Conservation (phyloP, 352 stramenopile species). For the Poterioochromonas sp. region DNA sequence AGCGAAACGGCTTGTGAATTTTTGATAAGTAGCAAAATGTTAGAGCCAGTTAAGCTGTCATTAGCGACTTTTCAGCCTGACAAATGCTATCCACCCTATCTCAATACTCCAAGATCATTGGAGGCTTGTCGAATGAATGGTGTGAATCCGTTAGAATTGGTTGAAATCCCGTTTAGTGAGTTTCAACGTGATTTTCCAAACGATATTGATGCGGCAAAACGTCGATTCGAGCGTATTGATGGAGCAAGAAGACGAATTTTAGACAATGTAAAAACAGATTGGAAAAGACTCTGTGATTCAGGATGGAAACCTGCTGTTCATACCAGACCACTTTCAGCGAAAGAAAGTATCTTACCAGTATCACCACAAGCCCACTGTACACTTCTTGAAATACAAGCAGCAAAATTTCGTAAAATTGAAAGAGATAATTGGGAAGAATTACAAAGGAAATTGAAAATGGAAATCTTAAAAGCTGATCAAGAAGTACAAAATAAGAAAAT, state of each 20-base stretch:
- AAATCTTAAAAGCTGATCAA: constrained; percentile 20
- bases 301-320: not conserved
- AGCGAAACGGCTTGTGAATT: too few species aligned
- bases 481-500: constrained; percentile 22
- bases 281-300: not conserved
- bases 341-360: constrained; percentile 24
- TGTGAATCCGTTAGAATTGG: constrained; percentile 26
- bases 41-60: not conserved
- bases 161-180: constrained; percentile 7
- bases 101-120: constrained; percentile 33
- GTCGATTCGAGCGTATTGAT: constrained; percentile 25
- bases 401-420: constrained; percentile 35
- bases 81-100: constrained; percentile 26
- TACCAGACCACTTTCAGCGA: not conserved
- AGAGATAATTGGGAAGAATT: constrained; percentile 2
- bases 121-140: constrained; percentile 30
- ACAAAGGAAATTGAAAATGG: not conserved
- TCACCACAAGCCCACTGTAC: not conserved
- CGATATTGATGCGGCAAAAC: constrained; percentile 5
- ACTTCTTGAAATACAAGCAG: constrained; percentile 29
- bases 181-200: constrained; percentile 28
- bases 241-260: constrained; percentile 18
- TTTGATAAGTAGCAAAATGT: too few species aligned
- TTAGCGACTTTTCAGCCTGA: constrained; percentile 28
- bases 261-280: not conserved